A percentile compares a stretch with the other conserved stretches of the same genome.
Evolutionary conservation across 768 basidiomycete genomes (phyloP).

Genomic region (Tephrocybe sp.): DNA sequence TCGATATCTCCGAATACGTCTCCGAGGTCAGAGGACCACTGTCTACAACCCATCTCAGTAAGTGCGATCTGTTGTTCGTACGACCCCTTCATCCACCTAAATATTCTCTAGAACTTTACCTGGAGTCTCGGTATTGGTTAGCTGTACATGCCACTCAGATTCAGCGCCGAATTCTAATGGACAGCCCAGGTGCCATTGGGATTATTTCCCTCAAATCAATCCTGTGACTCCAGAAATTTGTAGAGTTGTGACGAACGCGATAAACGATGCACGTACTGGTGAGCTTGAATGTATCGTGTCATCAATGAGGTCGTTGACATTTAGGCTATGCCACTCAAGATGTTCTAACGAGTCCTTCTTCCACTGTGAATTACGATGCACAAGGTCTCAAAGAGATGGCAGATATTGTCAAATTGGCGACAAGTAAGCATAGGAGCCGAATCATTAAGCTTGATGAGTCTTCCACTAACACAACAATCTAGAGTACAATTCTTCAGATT

Average conservation of each 20-base stretch:
- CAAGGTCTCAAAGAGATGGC: conserved; percentile 9
- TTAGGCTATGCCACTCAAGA: neutral
- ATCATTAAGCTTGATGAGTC: no score
- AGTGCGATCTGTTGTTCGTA: neutral
- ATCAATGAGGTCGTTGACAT: neutral
- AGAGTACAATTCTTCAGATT: neutral
- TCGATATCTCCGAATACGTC: neutral
- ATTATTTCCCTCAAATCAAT: conserved; percentile 1
- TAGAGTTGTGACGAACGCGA: conserved; percentile 2
- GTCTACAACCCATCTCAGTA: conserved; percentile 7
- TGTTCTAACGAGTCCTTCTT: neutral
- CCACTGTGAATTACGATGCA: conserved; percentile 3
- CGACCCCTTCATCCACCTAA: neutral
- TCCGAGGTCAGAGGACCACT: conserved; percentile 2
- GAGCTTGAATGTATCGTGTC: neutral
- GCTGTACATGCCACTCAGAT: no score
- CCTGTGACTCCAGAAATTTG: neutral
- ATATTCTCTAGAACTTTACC: neutral
- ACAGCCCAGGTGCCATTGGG: neutral
- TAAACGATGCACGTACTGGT: conserved; percentile 11
- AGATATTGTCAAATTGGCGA: conserved; percentile 7
- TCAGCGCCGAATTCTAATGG: neutral
- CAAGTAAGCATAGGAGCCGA: conserved; percentile 1
- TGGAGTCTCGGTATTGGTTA: conserved; percentile 7
- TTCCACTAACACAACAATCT: neutral